These are phyloP conservation scores for Populus deltoides DNA, from an alignment of 345 rosid genomes.

Conservation along the genomic window DNA sequence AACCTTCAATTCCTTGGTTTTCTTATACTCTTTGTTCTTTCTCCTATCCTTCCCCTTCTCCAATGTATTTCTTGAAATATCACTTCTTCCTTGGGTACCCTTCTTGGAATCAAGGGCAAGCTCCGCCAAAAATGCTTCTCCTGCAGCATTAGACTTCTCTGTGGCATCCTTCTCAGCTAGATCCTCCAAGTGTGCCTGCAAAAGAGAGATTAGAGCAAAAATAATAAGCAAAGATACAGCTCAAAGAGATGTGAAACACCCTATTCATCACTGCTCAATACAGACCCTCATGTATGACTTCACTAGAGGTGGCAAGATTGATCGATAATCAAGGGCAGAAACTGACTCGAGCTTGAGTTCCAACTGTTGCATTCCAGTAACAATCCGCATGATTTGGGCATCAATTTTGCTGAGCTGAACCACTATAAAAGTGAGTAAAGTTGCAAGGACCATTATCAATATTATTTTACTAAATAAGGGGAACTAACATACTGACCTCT, in stretches of 20 bases:
- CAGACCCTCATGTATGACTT: slow-evolving; percentile 79
- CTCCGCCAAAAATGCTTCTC: slow-evolving; percentile 91
- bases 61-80: slow-evolving; percentile 49
- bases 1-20: slow-evolving; percentile 78
- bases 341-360: slow-evolving; percentile 73
- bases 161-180: slow-evolving; percentile 93
- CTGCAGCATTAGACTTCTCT: slow-evolving; percentile 97
- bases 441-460: background rate
- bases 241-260: slow-evolving; percentile 12
- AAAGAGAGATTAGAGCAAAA: background rate
- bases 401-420: slow-evolving; percentile 84
- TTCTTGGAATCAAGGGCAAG: slow-evolving; percentile 87
- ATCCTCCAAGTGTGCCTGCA: slow-evolving; percentile 79
- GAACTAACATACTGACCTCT: slow-evolving; percentile 54
- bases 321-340: slow-evolving; percentile 65
- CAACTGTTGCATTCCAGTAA: slow-evolving; percentile 75
- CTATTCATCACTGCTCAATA: slow-evolving; percentile 21
- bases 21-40: slow-evolving; percentile 65
- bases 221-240: background rate
- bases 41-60: slow-evolving; percentile 86
- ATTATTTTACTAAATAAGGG: background rate
- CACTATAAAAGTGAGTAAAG: slow-evolving; percentile 20
- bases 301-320: slow-evolving; percentile 65
- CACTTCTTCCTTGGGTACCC: slow-evolving; percentile 55
- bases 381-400: slow-evolving; percentile 65